Evolutionary conservation across 2,329 filamentous ascomycete genomes (phyloP).

Genomic region (Cytospora chrysosperma): DNA sequence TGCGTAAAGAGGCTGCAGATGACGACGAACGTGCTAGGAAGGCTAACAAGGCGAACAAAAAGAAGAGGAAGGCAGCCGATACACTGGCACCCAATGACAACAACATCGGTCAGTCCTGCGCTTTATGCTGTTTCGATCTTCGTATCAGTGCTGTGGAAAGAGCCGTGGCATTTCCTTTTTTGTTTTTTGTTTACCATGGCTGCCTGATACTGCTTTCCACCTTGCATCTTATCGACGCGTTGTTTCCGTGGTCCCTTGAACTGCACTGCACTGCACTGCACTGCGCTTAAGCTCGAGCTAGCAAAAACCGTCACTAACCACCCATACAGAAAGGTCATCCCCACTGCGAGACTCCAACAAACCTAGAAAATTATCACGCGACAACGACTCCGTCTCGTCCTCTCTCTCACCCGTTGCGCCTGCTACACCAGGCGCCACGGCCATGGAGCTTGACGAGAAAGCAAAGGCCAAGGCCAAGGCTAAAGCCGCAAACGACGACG

Average conservation of each 20-base stretch:
- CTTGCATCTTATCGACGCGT: not conserved
- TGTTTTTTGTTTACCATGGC: not conserved
- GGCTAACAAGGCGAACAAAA: constrained; percentile 61
- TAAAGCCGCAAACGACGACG: constrained; percentile 40
- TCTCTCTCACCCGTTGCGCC: constrained; percentile 57
- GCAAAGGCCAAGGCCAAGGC: constrained; percentile 38
- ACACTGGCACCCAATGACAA: constrained; percentile 55
- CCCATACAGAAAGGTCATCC: constrained; percentile 51
- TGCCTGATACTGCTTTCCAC: not conserved
- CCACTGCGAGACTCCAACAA: constrained; percentile 52
- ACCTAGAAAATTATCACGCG: constrained; percentile 50
- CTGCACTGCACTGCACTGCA: not conserved
- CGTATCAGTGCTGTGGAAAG: not conserved
- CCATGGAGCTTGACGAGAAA: constrained; percentile 57
- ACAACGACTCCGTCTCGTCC: constrained; percentile 57
- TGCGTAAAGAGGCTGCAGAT: constrained; percentile 46
- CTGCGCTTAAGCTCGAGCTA: not conserved
- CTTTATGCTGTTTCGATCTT: not conserved
- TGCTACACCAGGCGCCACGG: constrained; percentile 54
- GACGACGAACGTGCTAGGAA: constrained; percentile 50
- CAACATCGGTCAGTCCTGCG: constrained; percentile 33
- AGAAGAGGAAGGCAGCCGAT: constrained; percentile 74
- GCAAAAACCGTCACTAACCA: constrained; percentile 24
- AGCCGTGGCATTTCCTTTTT: too few relatives aligned
- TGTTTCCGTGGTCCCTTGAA: not conserved